Percentiles rank a stretch among this genome's conserved stretches.
Evolutionary conservation across 2,329 filamentous ascomycete species (phyloP).

Genomic region (Apiospora phragmitis): DNA sequence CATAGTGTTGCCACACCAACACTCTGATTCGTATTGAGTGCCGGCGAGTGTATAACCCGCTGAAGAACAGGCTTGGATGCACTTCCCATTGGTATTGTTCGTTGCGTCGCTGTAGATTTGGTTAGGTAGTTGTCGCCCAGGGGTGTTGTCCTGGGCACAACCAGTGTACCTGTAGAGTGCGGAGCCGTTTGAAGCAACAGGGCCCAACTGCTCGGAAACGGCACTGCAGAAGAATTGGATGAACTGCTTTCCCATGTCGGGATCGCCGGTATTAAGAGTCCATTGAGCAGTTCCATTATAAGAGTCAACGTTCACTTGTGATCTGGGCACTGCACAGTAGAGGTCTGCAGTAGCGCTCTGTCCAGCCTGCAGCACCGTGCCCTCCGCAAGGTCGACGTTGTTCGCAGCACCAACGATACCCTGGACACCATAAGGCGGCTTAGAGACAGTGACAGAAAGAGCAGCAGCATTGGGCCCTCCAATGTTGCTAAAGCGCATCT

Average conservation of each 20-base stretch:
- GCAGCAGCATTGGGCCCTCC: conserved; percentile 49
- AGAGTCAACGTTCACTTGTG: conserved; percentile 55
- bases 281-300: conserved; percentile 50
- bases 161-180: conserved; percentile 54
- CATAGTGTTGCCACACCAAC: conserved; percentile 53
- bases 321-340: conserved; percentile 56
- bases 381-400: conserved; percentile 58
- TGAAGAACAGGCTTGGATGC: conserved; percentile 43
- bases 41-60: conserved; percentile 44
- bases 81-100: conserved; percentile 43
- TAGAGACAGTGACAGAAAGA: conserved; percentile 59
- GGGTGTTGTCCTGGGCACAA: conserved; percentile 58
- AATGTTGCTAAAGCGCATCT: conserved; percentile 55
- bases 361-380: conserved; percentile 49
- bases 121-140: conserved; percentile 48
- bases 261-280: conserved; percentile 60
- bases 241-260: conserved; percentile 49
- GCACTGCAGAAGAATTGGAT: conserved; percentile 54
- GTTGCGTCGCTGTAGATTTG: conserved; percentile 40
- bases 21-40: conserved; percentile 51
- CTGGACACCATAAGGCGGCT: conserved; percentile 57
- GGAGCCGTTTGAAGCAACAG: conserved; percentile 42
- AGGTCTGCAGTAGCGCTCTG: conserved; percentile 52
- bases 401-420: conserved; percentile 56
- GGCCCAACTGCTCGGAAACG: conserved; percentile 53